Base-by-base conservation (phyloP, 1,139 yeast species). In the Meyerozyma guilliermondii region DNA sequence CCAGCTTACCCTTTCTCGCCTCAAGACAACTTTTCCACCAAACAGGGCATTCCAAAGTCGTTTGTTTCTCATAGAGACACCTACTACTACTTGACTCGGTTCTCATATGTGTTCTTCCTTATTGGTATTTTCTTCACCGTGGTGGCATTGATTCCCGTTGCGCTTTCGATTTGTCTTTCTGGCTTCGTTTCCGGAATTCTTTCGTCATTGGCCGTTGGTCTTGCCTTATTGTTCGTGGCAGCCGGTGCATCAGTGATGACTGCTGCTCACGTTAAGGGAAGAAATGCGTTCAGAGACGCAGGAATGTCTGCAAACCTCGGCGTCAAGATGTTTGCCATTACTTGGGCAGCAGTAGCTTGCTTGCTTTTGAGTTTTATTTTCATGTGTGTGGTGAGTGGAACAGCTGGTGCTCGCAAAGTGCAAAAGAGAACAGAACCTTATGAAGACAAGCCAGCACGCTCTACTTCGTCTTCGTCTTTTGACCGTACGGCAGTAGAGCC, bases 1-100 rank as follows among this genome's bases (percentile, higher is more conserved):
- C 78, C 91, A 18, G 92, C 81, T 24, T 81, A 69, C 56, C 84
- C 88, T 22, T 80, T 82, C 60, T 79, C 85, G 22, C 91, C 91
- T 27, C 67, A 57, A 39, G 72, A 72, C 41, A 81, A 82, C 59
- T 81, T 83, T 50, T 67, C 62, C 34, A 59, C 74, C 11, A 49
- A 59, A 14, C 46, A 50, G 6, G 73, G 67, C 22, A 58, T 81
- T 10, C 89, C 91, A 26, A 18, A 52, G 3, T 62, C 63, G 16
- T 80, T 87, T 52, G 53, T 63, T 37, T 52, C 57, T 16, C 56
- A 71, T 55, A 69, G 80, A 48, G 64, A 72, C 46, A 59, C 72
- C 28, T 83, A 76, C 60, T 87, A 71, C 63, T 83, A 80, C 62
- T 63, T 81, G 53, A 73, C 87, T 17, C 76, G 88, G 50, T 73